Base-by-base conservation (phyloP, 495 filamentous ascomycete genomes). In the Aspergillus taichungensis region DNA sequence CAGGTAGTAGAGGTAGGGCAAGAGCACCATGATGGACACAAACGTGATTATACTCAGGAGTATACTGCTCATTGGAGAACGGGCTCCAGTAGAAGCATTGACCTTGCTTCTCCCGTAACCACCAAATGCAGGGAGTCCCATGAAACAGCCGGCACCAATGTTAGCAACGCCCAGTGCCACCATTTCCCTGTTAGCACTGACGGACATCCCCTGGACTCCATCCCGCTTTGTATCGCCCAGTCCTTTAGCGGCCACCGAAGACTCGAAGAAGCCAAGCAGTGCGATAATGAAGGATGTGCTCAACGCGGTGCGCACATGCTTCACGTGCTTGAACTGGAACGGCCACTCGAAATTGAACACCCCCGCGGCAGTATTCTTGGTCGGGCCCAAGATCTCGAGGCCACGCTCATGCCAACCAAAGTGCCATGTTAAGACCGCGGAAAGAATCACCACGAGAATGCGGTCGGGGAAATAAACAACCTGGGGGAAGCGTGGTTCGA, bases 61-160 rank as follows among this genome's bases (percentile, higher is more conserved):
- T 27, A 97, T 75, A 46, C 83, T 91, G 53, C 82, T 86, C 85
- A 99, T 89, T 0, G 91, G 92, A 11, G 88, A 96, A 49, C 80
- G 84, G 18, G 91, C 92, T 37, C 92, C 92, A 0, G 92, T 97
- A 24, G 83, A 80, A 33, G 82, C 78, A 60, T 96, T 99, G 50
- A 97, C 85, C 56, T 97, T 99, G 67, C 87, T 94, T 55, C 92
- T 76, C 28, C 91, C 92, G 57, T 99, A 99, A 1, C 92, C 92
- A 10, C 92, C 92, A 71, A 97, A 99, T 1, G 87, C 88, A 8
- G 92, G 92, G 5, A 99, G 71, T 6, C 85, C 78, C 75, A 85
- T 85, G 63, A 97, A 99, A 54, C 87, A 86, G 1, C 86, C 83
- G n/a, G 91, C 90, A 6, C 91, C 63, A 8, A 96, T 59, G 59